Conservation (phyloP, 1,284 basidiomycete species). For the Omphalotus olearius region DNA sequence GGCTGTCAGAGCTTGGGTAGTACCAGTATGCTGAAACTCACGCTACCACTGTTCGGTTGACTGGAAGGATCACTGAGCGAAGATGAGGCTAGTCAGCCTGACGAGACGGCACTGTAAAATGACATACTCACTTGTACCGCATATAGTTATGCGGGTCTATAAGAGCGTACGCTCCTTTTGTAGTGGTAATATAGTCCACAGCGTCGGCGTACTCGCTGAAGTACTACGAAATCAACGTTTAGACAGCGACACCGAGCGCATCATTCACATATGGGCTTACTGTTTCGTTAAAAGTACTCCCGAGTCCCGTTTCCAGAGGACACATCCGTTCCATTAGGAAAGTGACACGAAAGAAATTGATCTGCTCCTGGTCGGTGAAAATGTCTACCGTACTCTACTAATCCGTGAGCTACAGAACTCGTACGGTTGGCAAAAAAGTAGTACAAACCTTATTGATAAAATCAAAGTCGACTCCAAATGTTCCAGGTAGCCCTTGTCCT, state of each 20-base stretch:
- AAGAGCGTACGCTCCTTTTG: constrained; percentile 38
- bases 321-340: constrained; percentile 47
- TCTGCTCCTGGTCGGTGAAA: constrained; percentile 42
- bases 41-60: constrained; percentile 40
- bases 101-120: neutral
- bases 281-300: constrained; percentile 40
- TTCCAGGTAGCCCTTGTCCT: constrained; percentile 37
- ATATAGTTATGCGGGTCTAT: constrained; percentile 47
- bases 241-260: neutral
- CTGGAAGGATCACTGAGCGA: constrained; percentile 35
- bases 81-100: neutral
- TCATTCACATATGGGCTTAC: constrained; percentile 20
- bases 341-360: constrained; percentile 45
- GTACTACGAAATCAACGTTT: constrained; percentile 25
- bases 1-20: neutral
- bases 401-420: neutral
- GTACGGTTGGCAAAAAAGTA: neutral
- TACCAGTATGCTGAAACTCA: constrained; percentile 18
- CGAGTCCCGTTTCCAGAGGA: constrained; percentile 37
- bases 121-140: constrained; percentile 35
- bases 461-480: constrained; percentile 39
- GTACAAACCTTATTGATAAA: constrained; percentile 40
- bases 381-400: constrained; percentile 38
- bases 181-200: constrained; percentile 37
- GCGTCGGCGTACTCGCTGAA: constrained; percentile 39